Evolutionary conservation across 1,139 yeast species (phyloP).

Genomic region (Hemisphaericaspora lyxosophila): DNA sequence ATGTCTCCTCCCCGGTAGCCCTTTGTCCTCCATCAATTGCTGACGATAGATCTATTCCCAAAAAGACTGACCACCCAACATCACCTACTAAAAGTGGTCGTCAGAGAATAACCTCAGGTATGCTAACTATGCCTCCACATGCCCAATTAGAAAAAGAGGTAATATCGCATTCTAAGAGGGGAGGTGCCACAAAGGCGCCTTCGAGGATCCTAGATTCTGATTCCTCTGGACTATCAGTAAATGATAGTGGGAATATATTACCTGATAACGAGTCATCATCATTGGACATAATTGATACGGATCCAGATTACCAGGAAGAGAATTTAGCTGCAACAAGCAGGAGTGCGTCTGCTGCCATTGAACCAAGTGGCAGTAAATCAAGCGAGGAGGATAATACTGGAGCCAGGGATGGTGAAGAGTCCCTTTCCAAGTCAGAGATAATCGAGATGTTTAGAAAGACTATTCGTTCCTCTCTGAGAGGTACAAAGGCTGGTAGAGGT

Average conservation of each 20-base stretch:
- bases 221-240: not conserved
- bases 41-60: conserved; percentile 26
- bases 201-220: conserved; percentile 2
- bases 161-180: conserved; percentile 3
- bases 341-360: not conserved
- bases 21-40: conserved; percentile 37
- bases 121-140: conserved; percentile 43
- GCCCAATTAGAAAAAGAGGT: conserved; percentile 21
- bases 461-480: not conserved
- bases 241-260: not conserved
- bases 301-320: not conserved
- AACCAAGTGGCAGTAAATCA: not conserved
- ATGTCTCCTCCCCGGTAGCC: conserved; percentile 15
- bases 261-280: not conserved
- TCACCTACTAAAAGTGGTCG: conserved; percentile 12
- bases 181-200: not conserved
- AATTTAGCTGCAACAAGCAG: not conserved
- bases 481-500: not conserved
- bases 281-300: not conserved
- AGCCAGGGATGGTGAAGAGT: conserved; percentile 1
- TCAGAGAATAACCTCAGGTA: conserved; percentile 65
- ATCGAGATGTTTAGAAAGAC: conserved; percentile 25
- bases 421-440: conserved; percentile 25
- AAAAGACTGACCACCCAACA: conserved; percentile 18
- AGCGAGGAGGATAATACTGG: not conserved